Evolutionary conservation across 257 asterid species (phyloP), one percentile per base, ranked within the genome.

Genomic region (Avicennia marina): DNA sequence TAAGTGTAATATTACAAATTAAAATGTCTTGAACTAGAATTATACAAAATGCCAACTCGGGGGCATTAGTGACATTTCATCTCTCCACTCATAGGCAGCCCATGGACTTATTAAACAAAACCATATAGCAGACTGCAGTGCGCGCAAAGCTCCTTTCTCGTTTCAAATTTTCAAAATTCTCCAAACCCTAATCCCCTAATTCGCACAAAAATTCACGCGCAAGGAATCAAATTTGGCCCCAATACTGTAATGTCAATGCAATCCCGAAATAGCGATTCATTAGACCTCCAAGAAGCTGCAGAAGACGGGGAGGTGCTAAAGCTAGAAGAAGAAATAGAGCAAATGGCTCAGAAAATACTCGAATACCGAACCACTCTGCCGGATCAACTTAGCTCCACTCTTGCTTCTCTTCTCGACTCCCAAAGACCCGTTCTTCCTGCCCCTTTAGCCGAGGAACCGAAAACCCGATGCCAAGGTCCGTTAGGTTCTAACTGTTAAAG

Each of bases 251-350:
- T 74, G 81, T 38, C 67, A 25, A 25, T 39, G 63, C 73, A 22
- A 56, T 26, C 20, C 41, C 66, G 43, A 46, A 64, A 70, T 50
- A 70, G 72, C 43, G 78, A 67, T 25, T 74, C 62, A 2, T 11
- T 34, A 56, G 75, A 73, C 36, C 61, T 74, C 51, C 50, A 48
- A 34, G 78, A 66, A 45, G 67, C 61, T 39, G 78, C 69, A 6
- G 77, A 72, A 49, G 85, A 66, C 31, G 68, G 49, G 15, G 80
- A 63, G 29, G 3, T 75, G 50, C n/a, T 49, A 6, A 66, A 58
- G 54, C 77, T 81, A n/a, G 83, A 76, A 62, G 76, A 76, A 65
- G 81, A 76, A 67, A 74, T 90, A 25, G 72, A 71, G 36, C 66
- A 70, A 60, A 71, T 87, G 73, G 88, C 90, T 6, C 70, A 82